Evolutionary conservation across 2,329 filamentous ascomycete genomes (phyloP), one percentile per base, ranked within the genome.

Genomic region (Xylariaceae sp.): DNA sequence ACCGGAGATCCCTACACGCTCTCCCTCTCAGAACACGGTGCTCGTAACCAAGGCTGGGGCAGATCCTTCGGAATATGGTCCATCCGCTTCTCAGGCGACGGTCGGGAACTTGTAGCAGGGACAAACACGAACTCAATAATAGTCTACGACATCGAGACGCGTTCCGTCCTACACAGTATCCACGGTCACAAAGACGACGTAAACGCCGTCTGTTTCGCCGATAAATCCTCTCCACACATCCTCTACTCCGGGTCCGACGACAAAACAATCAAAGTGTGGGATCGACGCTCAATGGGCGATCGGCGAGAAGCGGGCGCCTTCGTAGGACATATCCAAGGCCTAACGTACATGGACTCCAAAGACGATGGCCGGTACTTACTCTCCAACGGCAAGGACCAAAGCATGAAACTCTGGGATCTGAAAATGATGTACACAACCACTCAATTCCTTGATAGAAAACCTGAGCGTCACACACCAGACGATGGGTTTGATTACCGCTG

Each of bases 201-300:
- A 49, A 99, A 97, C 63, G 94, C 94, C 5, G 94, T 99, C 1
- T 97, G 92, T 70, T 97, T 96, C 64, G 94, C 91, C 1, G 92
- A 97, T 70, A 86, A 85, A 55, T 81, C 82, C 31, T 95, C 90
- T 0, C 93, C 94, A 1, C 92, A 99, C 67, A 93, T 97, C 55
- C 78, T 99, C 2, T 97, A 97, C 72, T 97, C 92, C 0, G 94
- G 94, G 17, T 96, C 91, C 0, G 94, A 99, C 66, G 94, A 99
- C 66, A 87, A 89, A 2, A 95, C 90, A 1, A 82, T 97, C 63
- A 96, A 96, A 66, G 90, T 99, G 2, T 99, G 94, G 94, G 94
- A 99, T 66, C 83, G 93, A 44, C 82, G 94, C 73, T 93, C 88
- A 70, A 93, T 97, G 78, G 90, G 89, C 39, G 90, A 96, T 63